phyloP scores from a whole-genome alignment of 148 eudicot species.

The Rhododendron simsii region DNA sequence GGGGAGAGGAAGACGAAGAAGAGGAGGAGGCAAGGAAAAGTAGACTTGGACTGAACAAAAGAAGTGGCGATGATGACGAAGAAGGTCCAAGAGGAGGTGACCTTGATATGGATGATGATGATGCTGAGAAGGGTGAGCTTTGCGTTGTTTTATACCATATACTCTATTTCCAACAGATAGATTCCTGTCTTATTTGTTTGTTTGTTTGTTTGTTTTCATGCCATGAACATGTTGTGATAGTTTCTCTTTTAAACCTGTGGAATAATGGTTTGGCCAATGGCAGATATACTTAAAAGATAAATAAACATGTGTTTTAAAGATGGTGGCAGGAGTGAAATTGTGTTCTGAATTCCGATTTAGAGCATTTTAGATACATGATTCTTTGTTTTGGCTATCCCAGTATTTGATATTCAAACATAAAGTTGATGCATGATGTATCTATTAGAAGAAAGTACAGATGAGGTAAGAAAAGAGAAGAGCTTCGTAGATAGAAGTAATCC shows the following conservation, averaged over 20 bases:
- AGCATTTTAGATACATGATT: background rate
- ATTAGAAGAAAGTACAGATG: background rate
- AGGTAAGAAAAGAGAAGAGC: background rate
- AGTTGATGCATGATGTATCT: background rate
- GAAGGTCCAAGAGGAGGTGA: constrained; percentile 90
- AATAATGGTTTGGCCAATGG: background rate
- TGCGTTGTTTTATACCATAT: background rate
- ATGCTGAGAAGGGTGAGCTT: constrained; percentile 80
- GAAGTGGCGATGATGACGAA: constrained; percentile 72
- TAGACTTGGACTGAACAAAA: constrained; percentile 58
- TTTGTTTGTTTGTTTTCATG: background rate
- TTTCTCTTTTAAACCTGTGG: background rate
- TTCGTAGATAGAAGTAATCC: background rate
- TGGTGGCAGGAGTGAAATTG: background rate
- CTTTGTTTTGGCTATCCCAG: background rate
- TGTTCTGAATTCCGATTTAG: background rate
- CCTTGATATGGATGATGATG: constrained; percentile 83
- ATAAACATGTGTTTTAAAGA: background rate
- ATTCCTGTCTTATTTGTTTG: background rate
- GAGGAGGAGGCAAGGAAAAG: constrained; percentile 70
- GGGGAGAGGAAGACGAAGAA: constrained; percentile 86
- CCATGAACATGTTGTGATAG: background rate
- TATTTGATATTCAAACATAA: background rate
- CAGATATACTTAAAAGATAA: background rate
- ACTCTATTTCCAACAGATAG: too few relatives aligned